phyloP scores from a whole-genome alignment of 768 basidiomycete species.

The Gloeophyllum trabeum region DNA sequence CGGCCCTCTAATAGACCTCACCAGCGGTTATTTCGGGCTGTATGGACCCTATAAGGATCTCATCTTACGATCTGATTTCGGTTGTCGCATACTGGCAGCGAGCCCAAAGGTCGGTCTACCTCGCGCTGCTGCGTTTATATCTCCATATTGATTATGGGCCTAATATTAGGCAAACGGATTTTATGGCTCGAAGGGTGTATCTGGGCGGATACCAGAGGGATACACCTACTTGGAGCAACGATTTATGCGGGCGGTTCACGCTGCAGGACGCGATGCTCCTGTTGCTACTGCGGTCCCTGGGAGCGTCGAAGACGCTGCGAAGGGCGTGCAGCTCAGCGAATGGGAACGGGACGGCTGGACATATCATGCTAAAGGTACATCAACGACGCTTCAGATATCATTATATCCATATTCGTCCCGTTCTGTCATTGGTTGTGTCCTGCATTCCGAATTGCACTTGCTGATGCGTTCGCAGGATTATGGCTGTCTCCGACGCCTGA shows the following conservation, averaged over 20 bases:
- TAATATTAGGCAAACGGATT: conserved; percentile 78
- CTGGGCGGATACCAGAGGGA: conserved; percentile 89
- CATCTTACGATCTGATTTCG: conserved; percentile 44
- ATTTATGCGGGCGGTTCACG: conserved; percentile 59
- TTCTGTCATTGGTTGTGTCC: not conserved
- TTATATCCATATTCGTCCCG: too few species aligned
- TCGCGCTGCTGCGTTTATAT: conserved; percentile 2
- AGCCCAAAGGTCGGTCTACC: conserved; percentile 59
- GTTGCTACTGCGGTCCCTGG: too few species aligned
- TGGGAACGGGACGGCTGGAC: conserved; percentile 92
- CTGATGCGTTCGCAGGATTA: conserved; percentile 42
- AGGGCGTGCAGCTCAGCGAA: conserved; percentile 65
- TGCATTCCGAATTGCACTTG: not conserved
- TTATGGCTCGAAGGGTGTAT: conserved; percentile 79
- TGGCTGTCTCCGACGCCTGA: conserved; percentile 59
- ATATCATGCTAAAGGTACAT: conserved; percentile 92
- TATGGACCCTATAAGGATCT: conserved; percentile 70
- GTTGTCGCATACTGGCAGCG: conserved; percentile 72
- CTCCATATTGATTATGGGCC: conserved; percentile 1
- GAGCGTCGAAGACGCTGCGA: conserved; percentile 15
- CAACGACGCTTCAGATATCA: too few species aligned
- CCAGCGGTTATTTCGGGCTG: conserved; percentile 92
- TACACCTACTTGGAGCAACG: conserved; percentile 82
- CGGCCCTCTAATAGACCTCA: conserved; percentile 62
- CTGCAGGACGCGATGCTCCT: conserved; percentile 26